phyloP scores from a whole-genome alignment of 768 basidiomycete species.

The Podaxis pistillaris region DNA sequence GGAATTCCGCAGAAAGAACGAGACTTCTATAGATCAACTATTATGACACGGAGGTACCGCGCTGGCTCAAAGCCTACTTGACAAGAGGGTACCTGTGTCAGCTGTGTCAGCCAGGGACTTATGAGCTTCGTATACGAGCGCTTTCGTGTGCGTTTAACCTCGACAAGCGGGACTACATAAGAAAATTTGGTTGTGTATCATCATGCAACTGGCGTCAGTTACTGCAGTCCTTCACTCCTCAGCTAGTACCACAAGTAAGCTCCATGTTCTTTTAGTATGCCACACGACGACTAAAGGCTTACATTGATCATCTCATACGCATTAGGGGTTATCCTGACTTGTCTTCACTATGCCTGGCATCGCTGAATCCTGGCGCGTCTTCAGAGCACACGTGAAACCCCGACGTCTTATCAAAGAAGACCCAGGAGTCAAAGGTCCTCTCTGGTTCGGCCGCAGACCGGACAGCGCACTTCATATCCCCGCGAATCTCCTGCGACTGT shows the following conservation, averaged over 20 bases:
- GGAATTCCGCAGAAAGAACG: background rate
- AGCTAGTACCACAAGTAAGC: background rate
- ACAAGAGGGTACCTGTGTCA: background rate
- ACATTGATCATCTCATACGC: background rate
- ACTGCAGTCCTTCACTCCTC: background rate
- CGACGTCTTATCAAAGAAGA: constrained; percentile 8
- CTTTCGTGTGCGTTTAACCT: background rate
- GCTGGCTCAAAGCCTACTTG: background rate
- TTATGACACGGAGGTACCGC: background rate
- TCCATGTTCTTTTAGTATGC: background rate
- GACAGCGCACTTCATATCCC: background rate
- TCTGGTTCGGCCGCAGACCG: constrained; percentile 8
- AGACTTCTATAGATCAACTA: background rate
- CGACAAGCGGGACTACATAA: background rate
- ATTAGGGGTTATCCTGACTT: background rate
- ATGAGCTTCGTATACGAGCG: background rate
- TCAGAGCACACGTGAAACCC: background rate
- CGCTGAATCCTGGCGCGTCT: background rate
- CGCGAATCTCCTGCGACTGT: constrained; percentile 1
- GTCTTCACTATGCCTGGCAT: background rate
- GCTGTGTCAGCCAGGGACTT: background rate
- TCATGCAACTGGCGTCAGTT: background rate
- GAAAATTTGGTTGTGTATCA: background rate
- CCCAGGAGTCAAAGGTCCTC: constrained; percentile 7
- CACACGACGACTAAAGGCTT: background rate